These are phyloP conservation scores for Prosopis cineraria DNA, from an alignment of 306 rosid species.

Conservation along the genomic window DNA sequence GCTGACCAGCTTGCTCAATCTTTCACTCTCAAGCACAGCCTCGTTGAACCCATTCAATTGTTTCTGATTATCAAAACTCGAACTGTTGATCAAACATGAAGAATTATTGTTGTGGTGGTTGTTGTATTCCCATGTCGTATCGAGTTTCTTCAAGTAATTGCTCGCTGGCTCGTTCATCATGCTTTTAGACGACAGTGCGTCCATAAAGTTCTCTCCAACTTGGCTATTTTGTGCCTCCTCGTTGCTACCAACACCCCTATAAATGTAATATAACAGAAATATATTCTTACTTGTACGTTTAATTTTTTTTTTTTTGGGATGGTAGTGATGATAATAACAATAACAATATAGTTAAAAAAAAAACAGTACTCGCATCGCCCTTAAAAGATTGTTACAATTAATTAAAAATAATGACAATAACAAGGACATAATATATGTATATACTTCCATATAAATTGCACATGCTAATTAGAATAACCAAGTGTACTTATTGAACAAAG, in stretches of 20 bases:
- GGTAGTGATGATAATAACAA: too few relatives aligned
- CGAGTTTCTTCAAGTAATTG: conserved; percentile 82
- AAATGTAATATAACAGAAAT: too few relatives aligned
- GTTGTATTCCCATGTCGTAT: conserved; percentile 60
- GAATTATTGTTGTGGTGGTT: not conserved
- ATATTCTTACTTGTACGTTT: too few relatives aligned
- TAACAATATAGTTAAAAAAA: too few relatives aligned
- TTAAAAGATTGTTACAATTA: too few relatives aligned
- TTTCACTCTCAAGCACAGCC: conserved; percentile 51
- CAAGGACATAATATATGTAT: too few relatives aligned
- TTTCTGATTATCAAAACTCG: conserved; percentile 44
- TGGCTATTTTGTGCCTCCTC: conserved; percentile 53
- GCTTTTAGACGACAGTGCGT: conserved; percentile 65
- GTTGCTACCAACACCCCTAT: conserved; percentile 65
- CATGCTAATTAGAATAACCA: too few relatives aligned
- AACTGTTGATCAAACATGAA: conserved; percentile 41
- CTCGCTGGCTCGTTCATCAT: conserved; percentile 72
- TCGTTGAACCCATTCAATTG: conserved; percentile 50
- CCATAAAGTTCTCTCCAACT: conserved; percentile 65
- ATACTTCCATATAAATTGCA: too few relatives aligned
- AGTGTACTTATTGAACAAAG: too few relatives aligned
- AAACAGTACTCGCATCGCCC: too few relatives aligned
- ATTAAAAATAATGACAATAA: too few relatives aligned
- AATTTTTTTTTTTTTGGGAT: too few relatives aligned
- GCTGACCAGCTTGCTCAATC: conserved; percentile 68